phyloP scores from a whole-genome alignment of 2,329 filamentous ascomycete genomes.

The Cladophialophora psammophila region DNA sequence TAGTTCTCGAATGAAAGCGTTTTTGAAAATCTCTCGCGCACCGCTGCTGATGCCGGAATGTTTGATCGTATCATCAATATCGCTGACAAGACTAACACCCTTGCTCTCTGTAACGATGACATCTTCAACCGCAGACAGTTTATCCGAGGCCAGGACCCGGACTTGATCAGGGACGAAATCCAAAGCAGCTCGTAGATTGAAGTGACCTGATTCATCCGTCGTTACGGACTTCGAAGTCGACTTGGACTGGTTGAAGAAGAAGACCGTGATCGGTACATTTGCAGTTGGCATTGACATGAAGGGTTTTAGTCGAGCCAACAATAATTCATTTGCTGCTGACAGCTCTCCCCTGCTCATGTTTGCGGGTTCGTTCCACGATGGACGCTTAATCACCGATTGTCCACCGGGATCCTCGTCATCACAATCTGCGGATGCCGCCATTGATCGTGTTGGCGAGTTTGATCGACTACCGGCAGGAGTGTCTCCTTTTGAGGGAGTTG shows the following conservation, averaged over 20 bases:
- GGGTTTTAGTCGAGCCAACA: conserved; percentile 85
- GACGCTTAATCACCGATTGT: conserved; percentile 54
- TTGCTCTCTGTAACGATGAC: conserved; percentile 77
- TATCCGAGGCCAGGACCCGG: conserved; percentile 83
- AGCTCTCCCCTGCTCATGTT: conserved; percentile 80
- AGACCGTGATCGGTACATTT: conserved; percentile 81
- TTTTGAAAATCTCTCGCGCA: conserved; percentile 92
- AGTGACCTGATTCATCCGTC: conserved; percentile 91
- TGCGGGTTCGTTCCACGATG: conserved; percentile 58
- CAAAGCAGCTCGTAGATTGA: conserved; percentile 77
- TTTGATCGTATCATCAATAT: conserved; percentile 98
- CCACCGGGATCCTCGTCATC: conserved; percentile 44
- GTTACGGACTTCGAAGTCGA: conserved; percentile 84
- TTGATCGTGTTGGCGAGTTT: conserved; percentile 37
- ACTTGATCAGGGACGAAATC: conserved; percentile 92
- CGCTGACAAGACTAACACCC: conserved; percentile 92
- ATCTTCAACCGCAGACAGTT: conserved; percentile 79
- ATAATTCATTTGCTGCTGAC: conserved; percentile 78
- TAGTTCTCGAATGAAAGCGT: conserved; percentile 90
- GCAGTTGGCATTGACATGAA: conserved; percentile 87
- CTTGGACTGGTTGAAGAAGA: conserved; percentile 87
- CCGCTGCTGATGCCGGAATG: conserved; percentile 88
- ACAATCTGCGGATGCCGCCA: conserved; percentile 20
- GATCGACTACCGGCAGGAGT: conserved; percentile 41
- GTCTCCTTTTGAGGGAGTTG: conserved; percentile 52